Evolutionary conservation across 2,329 filamentous ascomycete genomes (phyloP), one percentile per base, ranked within the genome.

Genomic region (Pseudocercospora musae): DNA sequence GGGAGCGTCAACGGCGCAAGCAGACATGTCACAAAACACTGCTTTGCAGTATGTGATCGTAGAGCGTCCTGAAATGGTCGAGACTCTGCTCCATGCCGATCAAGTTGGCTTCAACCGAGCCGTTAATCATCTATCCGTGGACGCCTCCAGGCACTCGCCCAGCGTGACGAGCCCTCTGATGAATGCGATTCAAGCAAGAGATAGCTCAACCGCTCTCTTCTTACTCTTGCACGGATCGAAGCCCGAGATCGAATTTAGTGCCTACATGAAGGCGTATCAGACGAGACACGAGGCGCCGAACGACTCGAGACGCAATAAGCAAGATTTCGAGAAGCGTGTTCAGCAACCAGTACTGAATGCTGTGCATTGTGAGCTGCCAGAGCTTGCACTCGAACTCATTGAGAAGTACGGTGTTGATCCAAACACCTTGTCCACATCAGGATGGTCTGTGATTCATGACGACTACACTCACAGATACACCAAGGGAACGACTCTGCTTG

Each of bases 1-100:
- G 1, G 91, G 91, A 0, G 90, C 90, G 1, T 89, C 88, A 0
- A 87, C 83, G 33, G 85, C 88, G 0, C 91, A 95, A 73, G 90
- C 87, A 0, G 90, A 94, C 67, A 72, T 84, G 37, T 78, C 83
- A 8, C 83, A 86, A 3, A 78, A 81, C 29, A 92, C 90, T 1
- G 86, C 84, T 0, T 81, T 96, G 63, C 85, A 91, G 63, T 85
- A 85, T 63, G 85, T 86, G 59, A 81, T 89, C 0, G 78, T 81
- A n/a, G 75, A 79, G 18, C 78, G 82, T 2, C 80, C 83, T 27
- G 76, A 78, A 2, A 68, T 83, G 23, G 65, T 84, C 2, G 73
- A 81, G 7, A 70, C 75, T 0, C 73, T 82, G 44, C 64, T 80
- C 29, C 64, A 85, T 10, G 77, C 83, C 40, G 89, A 93, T 69